phyloP scores from a whole-genome alignment of 805 yeast genomes.

The Maudiozyma barnettii region DNA sequence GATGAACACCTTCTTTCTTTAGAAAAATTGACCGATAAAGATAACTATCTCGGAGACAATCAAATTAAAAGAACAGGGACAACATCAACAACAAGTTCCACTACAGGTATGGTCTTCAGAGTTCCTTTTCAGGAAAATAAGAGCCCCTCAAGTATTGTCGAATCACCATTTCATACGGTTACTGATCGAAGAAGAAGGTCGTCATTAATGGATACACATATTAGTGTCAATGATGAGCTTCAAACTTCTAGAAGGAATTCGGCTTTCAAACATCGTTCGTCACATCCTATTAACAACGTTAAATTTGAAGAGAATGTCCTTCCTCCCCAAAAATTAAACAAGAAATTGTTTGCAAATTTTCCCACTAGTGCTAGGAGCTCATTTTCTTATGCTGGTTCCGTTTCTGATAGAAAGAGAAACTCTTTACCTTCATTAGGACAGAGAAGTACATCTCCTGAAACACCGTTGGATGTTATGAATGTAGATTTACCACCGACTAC shows the following conservation, averaged over 20 bases:
- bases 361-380: conserved; percentile 11
- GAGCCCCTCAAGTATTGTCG: neutral
- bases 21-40: neutral
- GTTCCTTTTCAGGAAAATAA: conserved; percentile 54
- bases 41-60: neutral
- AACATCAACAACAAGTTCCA: conserved; percentile 23
- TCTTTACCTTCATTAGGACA: conserved; percentile 20
- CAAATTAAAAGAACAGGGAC: conserved; percentile 3
- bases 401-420: conserved; percentile 23
- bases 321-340: neutral
- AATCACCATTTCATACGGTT: neutral
- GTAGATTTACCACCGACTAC: conserved; percentile 43
- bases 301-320: neutral
- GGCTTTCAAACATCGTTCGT: conserved; percentile 6
- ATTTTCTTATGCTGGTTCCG: conserved; percentile 22
- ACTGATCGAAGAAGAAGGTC: conserved; percentile 12
- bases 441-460: conserved; percentile 17
- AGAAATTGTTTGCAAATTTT: neutral
- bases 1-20: neutral
- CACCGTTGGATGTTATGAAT: conserved; percentile 13
- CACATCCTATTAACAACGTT: conserved; percentile 7
- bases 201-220: conserved; percentile 11
- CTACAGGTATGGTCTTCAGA: conserved; percentile 40
- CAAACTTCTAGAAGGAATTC: neutral
- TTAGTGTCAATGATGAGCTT: neutral